Conservation (phyloP, 1,284 basidiomycete species). For the Bjerkandera adusta region DNA sequence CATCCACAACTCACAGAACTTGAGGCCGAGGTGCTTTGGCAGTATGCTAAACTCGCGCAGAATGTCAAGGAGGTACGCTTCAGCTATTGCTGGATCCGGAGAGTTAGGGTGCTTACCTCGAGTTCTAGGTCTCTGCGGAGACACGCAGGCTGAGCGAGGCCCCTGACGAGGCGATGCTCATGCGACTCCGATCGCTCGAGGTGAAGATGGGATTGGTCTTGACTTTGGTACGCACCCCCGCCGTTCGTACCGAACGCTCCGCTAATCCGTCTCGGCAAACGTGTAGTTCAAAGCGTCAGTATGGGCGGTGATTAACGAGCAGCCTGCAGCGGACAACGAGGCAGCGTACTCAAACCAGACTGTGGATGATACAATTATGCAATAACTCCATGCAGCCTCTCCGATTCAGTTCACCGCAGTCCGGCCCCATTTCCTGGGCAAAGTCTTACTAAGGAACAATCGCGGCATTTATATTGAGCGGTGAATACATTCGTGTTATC, state of each 20-base stretch:
- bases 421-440: not conserved
- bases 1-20: constrained; percentile 54
- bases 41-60: constrained; percentile 54
- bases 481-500: not conserved
- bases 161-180: constrained; percentile 76
- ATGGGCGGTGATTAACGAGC: constrained; percentile 91
- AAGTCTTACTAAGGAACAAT: not conserved
- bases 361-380: constrained; percentile 32
- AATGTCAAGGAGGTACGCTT: constrained; percentile 52
- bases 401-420: no score
- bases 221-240: constrained; percentile 63
- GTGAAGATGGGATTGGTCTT: constrained; percentile 94
- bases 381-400: constrained; percentile 4
- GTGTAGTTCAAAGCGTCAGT: constrained; percentile 92
- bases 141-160: constrained; percentile 61
- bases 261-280: not conserved
- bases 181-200: constrained; percentile 80
- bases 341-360: constrained; percentile 17
- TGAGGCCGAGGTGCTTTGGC: constrained; percentile 59
- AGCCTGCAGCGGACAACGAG: constrained; percentile 46
- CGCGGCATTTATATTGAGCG: not conserved
- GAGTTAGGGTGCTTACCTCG: not conserved
- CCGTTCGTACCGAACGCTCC: not conserved
- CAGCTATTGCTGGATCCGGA: not conserved
- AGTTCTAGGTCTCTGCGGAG: constrained; percentile 51